Evolutionary conservation across 495 filamentous ascomycete species (phyloP), one percentile per base, ranked within the genome.

Genomic region (Aspergillus incahuasiensis): DNA sequence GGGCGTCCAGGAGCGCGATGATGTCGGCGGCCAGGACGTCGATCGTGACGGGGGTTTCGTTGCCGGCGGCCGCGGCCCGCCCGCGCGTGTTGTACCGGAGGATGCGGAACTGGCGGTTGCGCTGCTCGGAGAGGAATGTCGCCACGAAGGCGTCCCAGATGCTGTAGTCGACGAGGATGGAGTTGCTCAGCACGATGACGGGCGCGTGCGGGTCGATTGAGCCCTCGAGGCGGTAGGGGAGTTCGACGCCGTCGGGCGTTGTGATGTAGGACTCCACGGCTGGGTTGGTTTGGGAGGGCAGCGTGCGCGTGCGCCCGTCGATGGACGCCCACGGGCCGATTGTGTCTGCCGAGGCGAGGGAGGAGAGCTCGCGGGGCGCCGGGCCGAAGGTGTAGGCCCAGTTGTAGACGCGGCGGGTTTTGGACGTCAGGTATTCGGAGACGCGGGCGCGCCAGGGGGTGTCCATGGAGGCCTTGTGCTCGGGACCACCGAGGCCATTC

Each of bases 361-460:
- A 76, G 4, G 73, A 56, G 18, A 91, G 72, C 50, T 90, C 84
- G n/a, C 87, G 75, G 7, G 87, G 84, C 0, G 80, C 86, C 0
- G 86, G 81, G 0, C 86, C 87, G 61, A 94, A 91, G 38, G 86
- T 86, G 70, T 90, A 91, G 63, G 88, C 86, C 61, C 90, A 82
- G 46, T 82, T 72, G 69, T 88, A 92, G 0, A 74, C 69, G 11
- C 87, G 72, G 40, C 82, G 75, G 15, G 67, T 74, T 58, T 78
- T 83, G 35, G 70, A 63, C n/a, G 75, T 71, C 22, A 87, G 80
- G 22, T 79, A 74, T 22, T 63, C 63, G 60, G 76, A 76, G 30
- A 89, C 69, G 47, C 81, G 76, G 5, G 75, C 70, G 21, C 74
- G 68, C 78, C 83, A 83, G 1, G 78, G 70, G 6, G 86, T 87